Evolutionary conservation across 306 rosid genomes (phyloP).

Genomic region (Comarum palustre): DNA sequence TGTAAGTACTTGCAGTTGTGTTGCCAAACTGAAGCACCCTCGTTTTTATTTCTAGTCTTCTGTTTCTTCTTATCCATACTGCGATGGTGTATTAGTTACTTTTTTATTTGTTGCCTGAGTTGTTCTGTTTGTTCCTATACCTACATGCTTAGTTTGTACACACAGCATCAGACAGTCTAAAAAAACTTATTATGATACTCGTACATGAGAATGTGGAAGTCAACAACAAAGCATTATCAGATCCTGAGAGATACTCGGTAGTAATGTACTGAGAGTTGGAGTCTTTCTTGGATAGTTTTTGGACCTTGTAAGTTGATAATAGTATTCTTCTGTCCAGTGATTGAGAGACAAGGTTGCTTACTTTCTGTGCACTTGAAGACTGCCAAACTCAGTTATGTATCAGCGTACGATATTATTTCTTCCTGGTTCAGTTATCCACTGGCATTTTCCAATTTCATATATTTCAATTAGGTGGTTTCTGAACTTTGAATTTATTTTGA

Average conservation of each 20-base stretch:
- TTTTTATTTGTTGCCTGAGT: background rate
- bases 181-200: background rate
- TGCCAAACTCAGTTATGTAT: constrained; percentile 11
- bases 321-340: constrained; percentile 22
- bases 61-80: background rate
- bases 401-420: constrained; percentile 10
- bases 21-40: background rate
- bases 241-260: constrained; percentile 1
- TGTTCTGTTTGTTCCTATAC: background rate
- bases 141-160: background rate
- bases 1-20: constrained; percentile 36
- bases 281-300: constrained; percentile 2
- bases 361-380: constrained; percentile 20
- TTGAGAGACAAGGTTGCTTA: constrained; percentile 14
- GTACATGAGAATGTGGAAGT: background rate
- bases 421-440: constrained; percentile 18
- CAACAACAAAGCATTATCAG: constrained; percentile 9
- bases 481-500: constrained; percentile 18
- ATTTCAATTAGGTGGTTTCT: constrained; percentile 19
- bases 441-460: constrained; percentile 2
- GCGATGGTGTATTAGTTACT: no score
- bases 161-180: background rate
- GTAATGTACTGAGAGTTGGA: constrained; percentile 15
- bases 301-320: constrained; percentile 15
- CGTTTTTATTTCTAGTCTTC: background rate